Evolutionary conservation across 2,329 filamentous ascomycete species (phyloP).

Genomic region (Leptographium radiaticola): DNA sequence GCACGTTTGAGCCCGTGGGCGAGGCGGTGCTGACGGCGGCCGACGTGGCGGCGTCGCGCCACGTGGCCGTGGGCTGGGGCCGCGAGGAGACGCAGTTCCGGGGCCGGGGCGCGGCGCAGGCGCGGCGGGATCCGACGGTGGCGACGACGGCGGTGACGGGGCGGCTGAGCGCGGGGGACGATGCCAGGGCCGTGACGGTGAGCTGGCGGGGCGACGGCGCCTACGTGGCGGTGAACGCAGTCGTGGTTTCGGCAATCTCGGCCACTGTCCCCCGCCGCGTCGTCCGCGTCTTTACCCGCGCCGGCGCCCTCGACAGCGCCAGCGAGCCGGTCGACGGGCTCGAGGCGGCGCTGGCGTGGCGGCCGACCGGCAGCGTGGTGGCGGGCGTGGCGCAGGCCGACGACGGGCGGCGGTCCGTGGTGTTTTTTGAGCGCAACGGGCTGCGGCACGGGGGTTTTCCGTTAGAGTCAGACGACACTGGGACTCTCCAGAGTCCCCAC

Average conservation of each 20-base stretch:
- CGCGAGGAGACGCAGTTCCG: conserved; percentile 98
- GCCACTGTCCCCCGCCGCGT: conserved; percentile 43
- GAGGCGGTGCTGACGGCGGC: conserved; percentile 59
- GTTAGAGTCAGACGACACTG: conserved; percentile 31
- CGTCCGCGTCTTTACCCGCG: conserved; percentile 80
- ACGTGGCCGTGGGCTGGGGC: conserved; percentile 95
- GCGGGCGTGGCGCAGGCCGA: conserved; percentile 59
- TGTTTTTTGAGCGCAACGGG: conserved; percentile 97
- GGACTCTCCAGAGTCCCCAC: conserved; percentile 25
- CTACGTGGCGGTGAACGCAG: conserved; percentile 73
- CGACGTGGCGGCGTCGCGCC: conserved; percentile 76
- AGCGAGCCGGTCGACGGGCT: conserved; percentile 90
- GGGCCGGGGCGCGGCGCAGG: conserved; percentile 75
- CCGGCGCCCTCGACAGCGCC: conserved; percentile 81
- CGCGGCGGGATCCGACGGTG: conserved; percentile 83
- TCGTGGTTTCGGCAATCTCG: conserved; percentile 35
- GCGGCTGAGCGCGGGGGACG: conserved; percentile 58
- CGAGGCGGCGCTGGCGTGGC: conserved; percentile 81
- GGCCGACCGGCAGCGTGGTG: conserved; percentile 79
- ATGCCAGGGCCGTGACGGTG: conserved; percentile 51
- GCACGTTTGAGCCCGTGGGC: conserved; percentile 72
- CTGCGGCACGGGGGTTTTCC: conserved; percentile 88
- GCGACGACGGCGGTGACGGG: conserved; percentile 87
- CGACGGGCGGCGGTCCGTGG: conserved; percentile 54
- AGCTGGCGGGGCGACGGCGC: conserved; percentile 93